Conservation (phyloP, 305 asterid species). For the Ruellia speciosa region DNA sequence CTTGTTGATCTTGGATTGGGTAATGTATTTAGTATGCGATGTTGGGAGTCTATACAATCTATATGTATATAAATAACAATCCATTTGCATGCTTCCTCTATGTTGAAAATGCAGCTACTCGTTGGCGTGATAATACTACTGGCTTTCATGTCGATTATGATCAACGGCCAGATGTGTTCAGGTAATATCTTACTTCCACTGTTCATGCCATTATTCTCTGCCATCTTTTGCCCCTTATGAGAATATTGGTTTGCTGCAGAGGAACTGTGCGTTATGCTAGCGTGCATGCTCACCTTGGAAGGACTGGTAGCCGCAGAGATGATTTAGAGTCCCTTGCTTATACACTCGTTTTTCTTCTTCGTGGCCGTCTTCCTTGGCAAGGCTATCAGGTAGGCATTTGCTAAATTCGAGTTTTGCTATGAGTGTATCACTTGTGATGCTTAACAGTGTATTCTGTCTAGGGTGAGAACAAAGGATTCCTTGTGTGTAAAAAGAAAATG, state of each 20-base stretch:
- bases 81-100: neutral
- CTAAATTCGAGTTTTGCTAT: neutral
- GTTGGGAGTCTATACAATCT: neutral
- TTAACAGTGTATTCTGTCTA: constrained; percentile 23
- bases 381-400: constrained; percentile 44
- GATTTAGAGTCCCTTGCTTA: constrained; percentile 77
- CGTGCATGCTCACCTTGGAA: constrained; percentile 69
- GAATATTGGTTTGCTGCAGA: constrained; percentile 28
- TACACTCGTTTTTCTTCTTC: constrained; percentile 60
- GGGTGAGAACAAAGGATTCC: constrained; percentile 66
- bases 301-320: constrained; percentile 73
- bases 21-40: constrained; percentile 11
- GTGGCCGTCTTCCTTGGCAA: constrained; percentile 74
- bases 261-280: constrained; percentile 77
- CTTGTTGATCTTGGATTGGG: constrained; percentile 63
- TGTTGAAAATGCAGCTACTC: constrained; percentile 35
- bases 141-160: constrained; percentile 66
- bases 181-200: constrained; percentile 26
- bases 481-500: constrained; percentile 58
- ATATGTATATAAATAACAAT: neutral
- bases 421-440: constrained; percentile 15
- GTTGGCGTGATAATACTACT: constrained; percentile 57
- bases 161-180: constrained; percentile 65
- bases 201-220: neutral
- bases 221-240: constrained; percentile 3